Percentiles rank a stretch among this genome's conserved stretches.
Conservation (phyloP, 2,329 filamentous ascomycete species). For the Penicillium sp. region DNA sequence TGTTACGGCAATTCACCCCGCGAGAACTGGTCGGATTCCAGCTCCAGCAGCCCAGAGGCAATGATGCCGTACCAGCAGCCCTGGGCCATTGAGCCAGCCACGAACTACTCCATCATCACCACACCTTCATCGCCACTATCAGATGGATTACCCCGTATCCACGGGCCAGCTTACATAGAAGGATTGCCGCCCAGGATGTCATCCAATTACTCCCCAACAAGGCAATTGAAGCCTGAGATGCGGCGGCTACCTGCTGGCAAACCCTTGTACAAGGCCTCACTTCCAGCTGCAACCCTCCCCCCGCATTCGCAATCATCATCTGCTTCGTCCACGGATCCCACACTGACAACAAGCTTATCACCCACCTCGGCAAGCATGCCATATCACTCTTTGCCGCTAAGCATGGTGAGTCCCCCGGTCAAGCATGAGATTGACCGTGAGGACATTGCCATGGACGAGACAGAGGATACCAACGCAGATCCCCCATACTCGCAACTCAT, state of each 20-base stretch:
- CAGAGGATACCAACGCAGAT: slow-evolving; percentile 46
- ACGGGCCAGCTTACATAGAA: background rate
- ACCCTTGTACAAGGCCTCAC: slow-evolving; percentile 17
- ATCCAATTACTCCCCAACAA: slow-evolving; percentile 20
- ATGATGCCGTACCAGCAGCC: slow-evolving; percentile 24
- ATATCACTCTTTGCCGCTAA: slow-evolving; percentile 23
- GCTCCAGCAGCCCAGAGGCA: slow-evolving; percentile 27
- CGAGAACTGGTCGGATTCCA: slow-evolving; percentile 31
- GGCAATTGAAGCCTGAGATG: slow-evolving; percentile 20
- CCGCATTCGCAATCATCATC: slow-evolving; percentile 7
- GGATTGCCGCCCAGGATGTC: slow-evolving; percentile 12
- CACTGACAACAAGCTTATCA: slow-evolving; percentile 18
- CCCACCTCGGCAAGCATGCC: slow-evolving; percentile 31
- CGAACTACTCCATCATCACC: slow-evolving; percentile 20
- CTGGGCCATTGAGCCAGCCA: slow-evolving; percentile 20
- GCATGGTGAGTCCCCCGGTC: slow-evolving; percentile 18
- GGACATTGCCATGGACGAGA: slow-evolving; percentile 30
- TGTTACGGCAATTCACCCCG: slow-evolving; percentile 19
- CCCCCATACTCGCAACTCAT: slow-evolving; percentile 84
- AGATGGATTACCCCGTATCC: slow-evolving; percentile 21
- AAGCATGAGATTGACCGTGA: slow-evolving; percentile 22
- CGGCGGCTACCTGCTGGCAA: slow-evolving; percentile 17
- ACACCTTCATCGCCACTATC: slow-evolving; percentile 19
- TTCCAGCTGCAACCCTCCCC: slow-evolving; percentile 16
- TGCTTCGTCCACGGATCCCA: background rate